Evolutionary conservation across 2,329 filamentous ascomycete genomes (phyloP), one percentile per base, ranked within the genome.

Genomic region (Microcyclospora pomicola): DNA sequence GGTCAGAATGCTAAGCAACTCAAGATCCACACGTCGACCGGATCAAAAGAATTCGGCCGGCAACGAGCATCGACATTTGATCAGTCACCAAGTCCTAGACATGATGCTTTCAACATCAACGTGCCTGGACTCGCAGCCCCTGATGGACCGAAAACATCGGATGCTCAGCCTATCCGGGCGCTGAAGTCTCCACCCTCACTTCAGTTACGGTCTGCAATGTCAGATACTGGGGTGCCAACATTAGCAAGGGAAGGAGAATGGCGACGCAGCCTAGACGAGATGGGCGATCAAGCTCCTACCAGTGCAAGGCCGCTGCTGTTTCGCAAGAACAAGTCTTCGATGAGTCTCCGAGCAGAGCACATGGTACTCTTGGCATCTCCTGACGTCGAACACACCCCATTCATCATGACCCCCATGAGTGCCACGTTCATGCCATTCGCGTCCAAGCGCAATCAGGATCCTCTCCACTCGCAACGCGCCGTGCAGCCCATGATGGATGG

Each of bases 1-100:
- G 82, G 81, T 6, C 79, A 84, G 31, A n/a, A 83, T 50, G 65
- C 73, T 11, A 87, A 82, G 56, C 82, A 87, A 52, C 66, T 96
- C 36, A 93, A 86, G 62, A 95, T 96, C 39, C 84, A 95, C 59
- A 95, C 86, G 9, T 63, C 59, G 9, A 47, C 61, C 35, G 14
- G 12, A 9, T 15, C 12, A 31, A 62, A 56, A 36, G 59, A 59
- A 11, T 46, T 47, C 3, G 35, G 30, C 11, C 46, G 52, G 14
- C 51, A 51, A 35, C 47, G 54, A 35, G 53, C 54, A 11, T 56
- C 54, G 12, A 57, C 54, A 3, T 51, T 55, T 39, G 50, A 56
- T 42, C 49, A 49, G 27, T 47, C 39, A 10, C 39, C 46, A 12
- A 53, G 47, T 35, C 46, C 49, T 1, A 45, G 45, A 30, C 33